These are phyloP conservation scores for Halocafeteria seosinensis DNA, from an alignment of 108 stramenopile species.

Conservation along the genomic window DNA sequence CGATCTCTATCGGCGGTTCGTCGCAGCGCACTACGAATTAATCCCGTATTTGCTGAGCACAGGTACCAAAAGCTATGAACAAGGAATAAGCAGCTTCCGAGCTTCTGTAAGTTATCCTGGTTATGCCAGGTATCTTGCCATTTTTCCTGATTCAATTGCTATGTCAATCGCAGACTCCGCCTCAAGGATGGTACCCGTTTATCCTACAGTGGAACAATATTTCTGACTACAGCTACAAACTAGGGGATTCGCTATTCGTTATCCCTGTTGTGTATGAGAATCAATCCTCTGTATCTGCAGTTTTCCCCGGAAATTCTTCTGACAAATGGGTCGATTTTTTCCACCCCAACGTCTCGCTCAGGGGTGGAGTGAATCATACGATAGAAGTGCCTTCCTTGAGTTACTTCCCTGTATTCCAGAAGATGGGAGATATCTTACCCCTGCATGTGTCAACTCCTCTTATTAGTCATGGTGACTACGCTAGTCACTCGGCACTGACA, in stretches of 20 bases:
- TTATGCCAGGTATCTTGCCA: too few species aligned
- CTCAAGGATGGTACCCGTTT: background rate
- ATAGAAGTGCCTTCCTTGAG: background rate
- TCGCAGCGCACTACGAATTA: conserved; percentile 4
- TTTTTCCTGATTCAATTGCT: too few species aligned
- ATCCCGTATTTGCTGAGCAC: background rate
- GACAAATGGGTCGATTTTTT: background rate
- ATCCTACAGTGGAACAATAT: background rate
- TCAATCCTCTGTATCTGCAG: background rate
- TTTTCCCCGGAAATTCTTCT: background rate
- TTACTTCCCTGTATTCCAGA: background rate
- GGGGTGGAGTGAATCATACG: background rate
- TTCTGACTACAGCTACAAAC: background rate
- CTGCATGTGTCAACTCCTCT: background rate
- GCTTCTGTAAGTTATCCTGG: too few species aligned
- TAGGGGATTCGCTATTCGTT: background rate
- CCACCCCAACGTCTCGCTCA: background rate
- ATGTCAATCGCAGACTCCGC: background rate
- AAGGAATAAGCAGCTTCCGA: background rate
- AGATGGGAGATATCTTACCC: background rate
- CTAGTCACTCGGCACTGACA: background rate
- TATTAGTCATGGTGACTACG: background rate
- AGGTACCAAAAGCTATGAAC: background rate
- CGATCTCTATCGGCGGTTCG: background rate
- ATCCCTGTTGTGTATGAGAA: background rate